Conservation (phyloP, 2,329 filamentous ascomycete species). For the Exserohilum turcica region DNA sequence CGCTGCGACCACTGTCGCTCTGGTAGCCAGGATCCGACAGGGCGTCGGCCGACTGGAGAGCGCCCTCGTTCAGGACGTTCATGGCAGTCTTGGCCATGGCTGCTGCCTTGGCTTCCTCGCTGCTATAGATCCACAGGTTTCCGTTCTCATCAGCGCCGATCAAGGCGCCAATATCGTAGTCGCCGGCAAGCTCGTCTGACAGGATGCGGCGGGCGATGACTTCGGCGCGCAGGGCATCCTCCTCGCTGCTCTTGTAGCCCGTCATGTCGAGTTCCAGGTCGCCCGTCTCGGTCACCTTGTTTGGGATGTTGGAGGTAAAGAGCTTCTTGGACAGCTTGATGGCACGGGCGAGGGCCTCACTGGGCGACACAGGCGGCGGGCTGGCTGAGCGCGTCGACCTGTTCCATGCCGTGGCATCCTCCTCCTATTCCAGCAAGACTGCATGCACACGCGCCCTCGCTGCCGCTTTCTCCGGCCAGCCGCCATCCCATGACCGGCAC, state of each 20-base stretch:
- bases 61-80: slow-evolving; percentile 57
- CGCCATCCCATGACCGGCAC: slow-evolving; percentile 25
- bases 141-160: slow-evolving; percentile 95
- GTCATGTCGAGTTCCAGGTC: slow-evolving; percentile 99
- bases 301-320: slow-evolving; percentile 88
- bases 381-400: slow-evolving; percentile 66
- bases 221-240: slow-evolving; percentile 88
- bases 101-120: slow-evolving; percentile 90
- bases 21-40: slow-evolving; percentile 94
- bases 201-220: slow-evolving; percentile 92
- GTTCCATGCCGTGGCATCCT: slow-evolving; percentile 45
- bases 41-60: slow-evolving; percentile 72
- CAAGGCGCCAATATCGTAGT: slow-evolving; percentile 93
- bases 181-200: slow-evolving; percentile 88
- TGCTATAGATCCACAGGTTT: slow-evolving; percentile 99
- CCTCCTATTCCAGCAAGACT: too few species aligned
- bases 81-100: slow-evolving; percentile 70
- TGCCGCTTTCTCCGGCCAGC: slow-evolving; percentile 28
- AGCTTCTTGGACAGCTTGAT: slow-evolving; percentile 84
- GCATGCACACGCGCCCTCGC: too few species aligned
- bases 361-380: slow-evolving; percentile 71
- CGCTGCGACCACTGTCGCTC: slow-evolving; percentile 76
- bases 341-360: slow-evolving; percentile 82
- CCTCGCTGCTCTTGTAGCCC: slow-evolving; percentile 91
- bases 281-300: slow-evolving; percentile 86